Evolutionary conservation across 768 basidiomycete genomes (phyloP).

Genomic region (Artomyces pyxidatus): DNA sequence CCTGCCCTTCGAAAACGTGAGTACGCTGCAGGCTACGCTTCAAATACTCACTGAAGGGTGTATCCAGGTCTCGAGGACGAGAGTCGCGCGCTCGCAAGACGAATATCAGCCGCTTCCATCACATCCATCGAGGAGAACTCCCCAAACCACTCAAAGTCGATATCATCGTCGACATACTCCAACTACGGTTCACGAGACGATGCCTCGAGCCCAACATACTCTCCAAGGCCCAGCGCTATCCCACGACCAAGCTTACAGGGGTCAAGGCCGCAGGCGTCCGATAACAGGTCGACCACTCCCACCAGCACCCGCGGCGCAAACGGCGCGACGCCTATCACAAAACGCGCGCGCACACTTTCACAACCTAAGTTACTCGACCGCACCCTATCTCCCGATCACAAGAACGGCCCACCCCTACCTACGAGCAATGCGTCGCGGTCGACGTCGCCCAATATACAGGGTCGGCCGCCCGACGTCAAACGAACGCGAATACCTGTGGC

Average conservation of each 20-base stretch:
- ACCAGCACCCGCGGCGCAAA: constrained; percentile 5
- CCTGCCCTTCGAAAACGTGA: constrained; percentile 66
- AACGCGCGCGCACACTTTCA: constrained; percentile 58
- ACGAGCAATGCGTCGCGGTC: constrained; percentile 16
- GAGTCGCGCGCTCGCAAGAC: constrained; percentile 67
- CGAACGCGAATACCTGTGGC: constrained; percentile 44
- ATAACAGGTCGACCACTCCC: constrained; percentile 11
- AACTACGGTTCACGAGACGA: constrained; percentile 18
- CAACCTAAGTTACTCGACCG: constrained; percentile 44
- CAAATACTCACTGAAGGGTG: constrained; percentile 6
- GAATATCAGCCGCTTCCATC: constrained; percentile 69
- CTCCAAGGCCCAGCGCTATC: constrained; percentile 34
- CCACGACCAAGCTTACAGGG: constrained; percentile 38
- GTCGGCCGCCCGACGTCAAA: constrained; percentile 26
- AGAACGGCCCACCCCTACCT: constrained; percentile 33
- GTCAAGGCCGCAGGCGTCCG: constrained; percentile 24
- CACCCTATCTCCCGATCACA: constrained; percentile 25
- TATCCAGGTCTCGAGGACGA: constrained; percentile 68
- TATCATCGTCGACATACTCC: constrained; percentile 16
- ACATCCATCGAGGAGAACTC: constrained; percentile 42
- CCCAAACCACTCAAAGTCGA: constrained; percentile 13
- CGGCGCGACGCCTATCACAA: constrained; percentile 20
- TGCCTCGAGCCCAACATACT: constrained; percentile 16
- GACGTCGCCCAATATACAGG: constrained; percentile 21
- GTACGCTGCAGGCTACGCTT: constrained; percentile 19